Evolutionary conservation across 75 land plant species (phyloP), one percentile per base, ranked within the genome.

Genomic region (Isoetes taiwanensis): DNA sequence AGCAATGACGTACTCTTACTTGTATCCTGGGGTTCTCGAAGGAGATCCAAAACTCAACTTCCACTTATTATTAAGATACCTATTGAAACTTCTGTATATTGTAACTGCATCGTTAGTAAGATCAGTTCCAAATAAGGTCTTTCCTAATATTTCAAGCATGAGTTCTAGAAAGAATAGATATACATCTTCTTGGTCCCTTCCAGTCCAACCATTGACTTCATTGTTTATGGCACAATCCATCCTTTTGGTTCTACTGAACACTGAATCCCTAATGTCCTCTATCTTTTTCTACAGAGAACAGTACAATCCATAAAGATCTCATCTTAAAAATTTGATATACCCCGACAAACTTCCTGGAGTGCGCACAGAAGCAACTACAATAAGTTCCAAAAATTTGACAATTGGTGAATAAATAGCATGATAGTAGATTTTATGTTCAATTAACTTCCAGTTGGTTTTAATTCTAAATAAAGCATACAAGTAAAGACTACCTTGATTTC

Each of bases 401-500:
- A 23, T 2, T 28, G 23, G 54, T 52, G 25, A 2, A 2, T n/a
- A n/a, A n/a, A n/a, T n/a, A n/a, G n/a, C n/a, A n/a, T n/a, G n/a
- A n/a, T n/a, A n/a, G n/a, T n/a, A n/a, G n/a, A n/a, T 19, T 24
- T 24, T 24, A 23, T 52, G 31, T 12, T 52, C 26, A 2, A 24
- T 23, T 6, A 23, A 6, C 2, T 23, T 1, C 54, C 23, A 2
- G 54, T 24, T 52, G n/a, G 27, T 52, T 31, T 31, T 28, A 2
- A 24, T 33, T 11, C 41, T 5, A 5, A 29, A 54, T 23, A 37
- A 37, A 9, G 38, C 38, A 14, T 9, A 9, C 16, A 28, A 21
- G 27, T 54, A 2, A 2, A 23, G 23, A 23, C 2, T 54, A 61
- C 70, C 70, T 68, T 68, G 57, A 68, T 19, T 61, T 68, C 70